Evolutionary conservation across 257 asterid species (phyloP), one percentile per base, ranked within the genome.

Genomic region (Thymus mandschuricus): DNA sequence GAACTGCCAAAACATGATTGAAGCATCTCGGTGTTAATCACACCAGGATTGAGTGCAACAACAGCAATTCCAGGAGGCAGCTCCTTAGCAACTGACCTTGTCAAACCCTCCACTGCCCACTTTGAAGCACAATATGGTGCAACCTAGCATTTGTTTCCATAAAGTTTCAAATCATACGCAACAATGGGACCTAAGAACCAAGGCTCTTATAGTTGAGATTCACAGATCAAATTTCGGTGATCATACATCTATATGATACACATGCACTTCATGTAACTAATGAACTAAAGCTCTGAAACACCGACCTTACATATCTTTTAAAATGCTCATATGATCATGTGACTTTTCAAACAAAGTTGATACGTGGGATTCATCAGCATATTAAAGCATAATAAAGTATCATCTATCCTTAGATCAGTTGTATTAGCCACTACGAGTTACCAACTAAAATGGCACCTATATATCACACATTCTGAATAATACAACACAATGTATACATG

Each of bases 101-200:
- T 84, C 79, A 93, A 80, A 76, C 98, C 98, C 71, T 93, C 97
- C 48, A 91, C 81, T 40, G 98, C 98, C 98, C 98, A 93, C 81
- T 93, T 93, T 11, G 98, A 93, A 75, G 98, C 96, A 78, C 98
- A 93, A 78, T 93, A 93, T 11, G 98, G 98, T 55, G 98, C 97
- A 61, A 93, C 98, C 98, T 93, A 75, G 74, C 33, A 75, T 75
- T 69, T 70, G 70, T 51, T 72, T 50, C 41, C 50, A 74, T 38
- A 54, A 77, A 68, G 60, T 56, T 55, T 69, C 84, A 78, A 35
- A 34, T 21, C 49, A 64, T 68, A 67, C 69, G 48, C 21, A 64
- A 61, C 66, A 41, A 64, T 68, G 63, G 68, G 60, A 50, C 65
- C 61, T 38, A 29, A 70, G 10, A 64, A 33, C 12, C 28, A 52